Evolutionary conservation across 768 basidiomycete species (phyloP).

Genomic region (Termitomyces sp.): DNA sequence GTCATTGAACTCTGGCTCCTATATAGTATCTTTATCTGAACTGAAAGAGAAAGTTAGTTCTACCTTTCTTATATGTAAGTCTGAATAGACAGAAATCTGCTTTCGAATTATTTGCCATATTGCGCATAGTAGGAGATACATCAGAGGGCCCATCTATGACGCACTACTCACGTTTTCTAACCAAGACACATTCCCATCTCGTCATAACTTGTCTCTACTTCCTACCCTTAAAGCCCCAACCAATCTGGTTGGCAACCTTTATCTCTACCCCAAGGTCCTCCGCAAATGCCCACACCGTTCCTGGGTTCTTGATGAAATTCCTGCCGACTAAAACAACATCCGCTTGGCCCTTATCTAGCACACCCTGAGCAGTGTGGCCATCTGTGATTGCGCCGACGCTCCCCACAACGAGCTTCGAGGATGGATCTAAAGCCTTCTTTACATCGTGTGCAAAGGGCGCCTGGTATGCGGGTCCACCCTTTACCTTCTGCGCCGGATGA

Average conservation of each 20-base stretch:
- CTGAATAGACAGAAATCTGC: no score
- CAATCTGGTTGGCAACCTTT: constrained; percentile 45
- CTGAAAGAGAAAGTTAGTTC: no score
- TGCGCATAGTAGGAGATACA: no score
- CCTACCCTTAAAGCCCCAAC: constrained; percentile 44
- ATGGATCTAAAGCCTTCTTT: constrained; percentile 33
- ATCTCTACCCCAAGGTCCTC: constrained; percentile 47
- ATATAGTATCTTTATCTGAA: no score
- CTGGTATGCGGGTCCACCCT: constrained; percentile 39
- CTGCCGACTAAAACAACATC: constrained; percentile 54
- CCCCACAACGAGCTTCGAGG: constrained; percentile 38
- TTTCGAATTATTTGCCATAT: no score
- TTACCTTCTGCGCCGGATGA: constrained; percentile 33
- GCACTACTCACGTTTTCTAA: no score
- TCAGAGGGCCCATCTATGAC: neutral
- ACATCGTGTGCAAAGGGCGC: constrained; percentile 49
- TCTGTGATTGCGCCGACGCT: constrained; percentile 49
- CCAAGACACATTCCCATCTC: neutral
- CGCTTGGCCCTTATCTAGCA: constrained; percentile 51
- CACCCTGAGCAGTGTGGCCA: constrained; percentile 48
- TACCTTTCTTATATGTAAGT: no score
- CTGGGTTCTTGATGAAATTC: constrained; percentile 58
- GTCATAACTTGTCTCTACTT: neutral
- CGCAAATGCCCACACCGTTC: constrained; percentile 44
- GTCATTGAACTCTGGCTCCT: neutral